Base-by-base conservation (phyloP, 2,329 filamentous ascomycete genomes). In the Talaromyces marneffei region DNA sequence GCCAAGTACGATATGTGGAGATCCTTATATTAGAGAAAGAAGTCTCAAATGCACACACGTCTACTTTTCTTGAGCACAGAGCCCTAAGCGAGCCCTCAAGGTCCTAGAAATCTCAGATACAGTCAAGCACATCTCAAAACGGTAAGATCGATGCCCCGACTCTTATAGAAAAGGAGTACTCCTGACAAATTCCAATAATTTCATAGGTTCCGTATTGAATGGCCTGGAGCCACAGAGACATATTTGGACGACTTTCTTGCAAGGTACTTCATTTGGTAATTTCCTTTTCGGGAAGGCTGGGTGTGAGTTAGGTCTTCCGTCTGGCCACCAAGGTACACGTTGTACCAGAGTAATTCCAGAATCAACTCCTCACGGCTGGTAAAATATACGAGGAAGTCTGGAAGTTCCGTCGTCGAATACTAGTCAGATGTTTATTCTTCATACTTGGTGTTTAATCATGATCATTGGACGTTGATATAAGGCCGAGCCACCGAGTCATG, bases 11-110 rank as follows among this genome's bases (percentile, higher is more conserved):
- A n/a, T n/a, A 10, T 10, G 9, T 7, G 14, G 8, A 33, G n/a
- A 23, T 33, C 4, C 3, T 27, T 7, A 20, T 8, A 23, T 44
- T 20, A 14, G 9, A 23, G 2, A 20, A 44, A 18, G 23, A 23
- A 18, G 1, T 12, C 14, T 12, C 23, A 23, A 8, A 18, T 23
- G 12, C 18, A 9, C 44, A 35, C 44, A 40, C 16, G 46, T 44
- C 14, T 20, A 10, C 7, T 2, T 25, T n/a, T 18, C 29, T 12
- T 20, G 4, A 27, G 14, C 33, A n/a, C 1, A 20, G 10, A 58
- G 14, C 42, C 61, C 56, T 59, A 62, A 55, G 39, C 31, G 16
- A 59, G 40, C 61, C 56, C 29, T 40, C 61, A 62, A 62, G 61
- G 61, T 62, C 29, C 61, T 18, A 23, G 53, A 29, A 12, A 25